Evolutionary conservation across 257 asterid genomes (phyloP), one percentile per base, ranked within the genome.

Genomic region (Capsicum baccatum): DNA sequence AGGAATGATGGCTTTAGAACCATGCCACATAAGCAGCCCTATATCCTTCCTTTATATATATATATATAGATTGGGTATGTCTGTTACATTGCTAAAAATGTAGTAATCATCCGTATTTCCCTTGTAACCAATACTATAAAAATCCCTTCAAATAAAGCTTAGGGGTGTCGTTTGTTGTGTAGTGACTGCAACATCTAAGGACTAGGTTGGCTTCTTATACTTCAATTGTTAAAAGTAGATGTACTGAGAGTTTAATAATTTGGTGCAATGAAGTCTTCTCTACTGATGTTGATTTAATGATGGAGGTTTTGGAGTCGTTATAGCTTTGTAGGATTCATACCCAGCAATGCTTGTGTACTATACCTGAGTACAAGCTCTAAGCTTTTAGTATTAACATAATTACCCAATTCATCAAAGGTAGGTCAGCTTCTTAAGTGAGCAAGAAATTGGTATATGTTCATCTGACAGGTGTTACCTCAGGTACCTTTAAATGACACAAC

Each of bases 361-460:
- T 48, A 73, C 21, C 74, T 67, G 39, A 44, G 5, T 73, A 19
- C 59, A 10, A 6, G 59, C 80, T 19, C 42, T 48, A 33, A 21
- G 62, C 47, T 13, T 50, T 74, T 74, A 48, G 58, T 7, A 50
- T 74, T 74, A 21, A 50, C 13, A 74, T 50, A 74, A 74, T 42
- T 73, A 50, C 8, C 62, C 14, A 50, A 52, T 50, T 74, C 62
- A 74, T 50, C 47, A 50, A 74, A 50, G 13, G 4, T 74, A 74
- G 81, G 81, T 13, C 47, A 74, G 81, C 47, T 74, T 50, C 47
- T 21, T 21, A 74, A 21, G 8, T 74, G 60, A 74, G 62, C 62
- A 21, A 74, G 81, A 44, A 35, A 74, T 74, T 50, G 81, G 19
- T 74, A 35, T 74, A 21, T 50, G 62, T 50, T 50, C 81, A 50